Percentiles rank a stretch among this genome's conserved stretches.
Evolutionary conservation across 768 basidiomycete genomes (phyloP).

Genomic region (Xanthoconium stramineum): DNA sequence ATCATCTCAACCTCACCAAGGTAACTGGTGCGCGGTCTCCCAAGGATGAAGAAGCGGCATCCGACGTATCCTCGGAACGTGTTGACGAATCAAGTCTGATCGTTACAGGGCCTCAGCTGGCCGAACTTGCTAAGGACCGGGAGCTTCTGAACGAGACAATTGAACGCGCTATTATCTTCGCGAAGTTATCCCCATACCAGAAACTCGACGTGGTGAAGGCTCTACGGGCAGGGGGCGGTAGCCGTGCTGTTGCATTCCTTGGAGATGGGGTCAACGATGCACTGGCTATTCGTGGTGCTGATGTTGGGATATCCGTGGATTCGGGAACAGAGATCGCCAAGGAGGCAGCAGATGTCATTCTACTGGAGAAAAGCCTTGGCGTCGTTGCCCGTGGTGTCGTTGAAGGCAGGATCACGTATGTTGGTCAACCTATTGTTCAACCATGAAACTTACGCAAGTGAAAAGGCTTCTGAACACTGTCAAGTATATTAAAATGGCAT

Average conservation of each 20-base stretch:
- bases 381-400: slow-evolving; percentile 33
- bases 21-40: not conserved
- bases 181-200: slow-evolving; percentile 32
- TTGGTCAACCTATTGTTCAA: not conserved
- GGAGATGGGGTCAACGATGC: slow-evolving; percentile 33
- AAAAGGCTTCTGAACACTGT: slow-evolving; percentile 34
- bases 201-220: slow-evolving; percentile 34
- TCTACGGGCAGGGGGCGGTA: slow-evolving; percentile 21
- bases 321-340: slow-evolving; percentile 36
- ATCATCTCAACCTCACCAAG: slow-evolving; percentile 16
- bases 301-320: slow-evolving; percentile 34
- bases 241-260: slow-evolving; percentile 31
- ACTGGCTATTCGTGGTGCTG: slow-evolving; percentile 31
- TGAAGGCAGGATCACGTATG: slow-evolving; percentile 33
- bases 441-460: slow-evolving; percentile 7
- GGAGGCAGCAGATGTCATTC: slow-evolving; percentile 36
- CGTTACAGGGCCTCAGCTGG: slow-evolving; percentile 28
- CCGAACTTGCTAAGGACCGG: slow-evolving; percentile 27
- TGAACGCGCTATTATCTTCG: slow-evolving; percentile 31
- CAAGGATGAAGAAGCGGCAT: slow-evolving; percentile 28
- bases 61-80: not conserved
- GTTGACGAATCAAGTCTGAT: slow-evolving; percentile 25
- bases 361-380: slow-evolving; percentile 35
- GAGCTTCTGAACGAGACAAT: slow-evolving; percentile 26
- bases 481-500: slow-evolving; percentile 39